Conservation (phyloP, 495 filamentous ascomycete species). For the Thermochaetoides thermophila region DNA sequence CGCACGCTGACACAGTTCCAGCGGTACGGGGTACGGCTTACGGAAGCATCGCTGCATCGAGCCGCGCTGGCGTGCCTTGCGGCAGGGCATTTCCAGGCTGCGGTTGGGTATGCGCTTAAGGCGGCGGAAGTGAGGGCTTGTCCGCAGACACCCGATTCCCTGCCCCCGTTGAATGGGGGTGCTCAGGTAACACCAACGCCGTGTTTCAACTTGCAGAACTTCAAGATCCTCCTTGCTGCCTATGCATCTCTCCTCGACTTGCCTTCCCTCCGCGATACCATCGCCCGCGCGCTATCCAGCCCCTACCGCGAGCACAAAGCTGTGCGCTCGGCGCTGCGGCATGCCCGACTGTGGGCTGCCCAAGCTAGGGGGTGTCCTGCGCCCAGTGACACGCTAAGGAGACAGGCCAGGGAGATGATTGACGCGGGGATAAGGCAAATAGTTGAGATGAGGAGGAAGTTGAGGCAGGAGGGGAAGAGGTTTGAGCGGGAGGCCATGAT, state of each 20-base stretch:
- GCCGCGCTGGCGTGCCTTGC: slow-evolving; percentile 21
- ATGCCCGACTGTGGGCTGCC: slow-evolving; percentile 12
- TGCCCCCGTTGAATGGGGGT: background rate
- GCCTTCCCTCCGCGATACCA: slow-evolving; percentile 17
- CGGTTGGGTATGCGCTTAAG: slow-evolving; percentile 18
- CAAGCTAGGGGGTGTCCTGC: background rate
- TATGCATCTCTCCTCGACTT: slow-evolving; percentile 23
- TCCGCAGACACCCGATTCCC: background rate
- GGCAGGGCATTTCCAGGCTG: slow-evolving; percentile 15
- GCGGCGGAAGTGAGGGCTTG: slow-evolving; percentile 17
- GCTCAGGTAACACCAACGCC: no score
- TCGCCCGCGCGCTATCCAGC: slow-evolving; percentile 16
- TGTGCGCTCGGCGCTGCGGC: slow-evolving; percentile 19
- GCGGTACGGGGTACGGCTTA: slow-evolving; percentile 11
- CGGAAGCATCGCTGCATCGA: slow-evolving; percentile 19
- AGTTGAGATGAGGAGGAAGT: slow-evolving; percentile 1
- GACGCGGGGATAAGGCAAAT: slow-evolving; percentile 6
- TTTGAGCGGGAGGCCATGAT: slow-evolving; percentile 9
- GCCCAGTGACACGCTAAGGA: background rate
- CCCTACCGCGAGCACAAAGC: slow-evolving; percentile 15
- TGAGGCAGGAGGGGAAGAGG: slow-evolving; percentile 7
- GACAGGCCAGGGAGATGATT: slow-evolving; percentile 2
- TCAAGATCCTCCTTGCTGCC: slow-evolving; percentile 23
- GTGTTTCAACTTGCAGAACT: slow-evolving; percentile 25
- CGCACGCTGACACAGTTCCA: slow-evolving; percentile 7